Conservation (phyloP, 2,329 filamentous ascomycete species). For the Aspergillus brunneoviolaceus region DNA sequence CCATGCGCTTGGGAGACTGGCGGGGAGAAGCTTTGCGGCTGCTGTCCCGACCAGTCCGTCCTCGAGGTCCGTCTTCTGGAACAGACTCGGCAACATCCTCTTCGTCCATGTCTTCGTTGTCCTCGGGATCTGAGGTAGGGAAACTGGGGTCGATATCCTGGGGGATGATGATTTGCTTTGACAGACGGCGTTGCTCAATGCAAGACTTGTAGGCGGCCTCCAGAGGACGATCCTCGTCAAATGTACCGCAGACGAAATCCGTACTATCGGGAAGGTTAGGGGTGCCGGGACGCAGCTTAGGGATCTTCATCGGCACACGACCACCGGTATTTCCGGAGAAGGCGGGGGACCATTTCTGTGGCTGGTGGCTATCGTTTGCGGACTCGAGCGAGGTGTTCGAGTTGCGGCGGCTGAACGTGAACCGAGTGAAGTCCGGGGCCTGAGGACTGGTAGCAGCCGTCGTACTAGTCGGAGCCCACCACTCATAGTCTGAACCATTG, state of each 20-base stretch:
- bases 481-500: constrained; percentile 62
- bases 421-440: constrained; percentile 50
- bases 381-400: constrained; percentile 59
- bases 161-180: constrained; percentile 79
- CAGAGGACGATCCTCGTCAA: constrained; percentile 92
- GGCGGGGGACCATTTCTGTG: constrained; percentile 31
- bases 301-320: constrained; percentile 42
- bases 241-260: constrained; percentile 96
- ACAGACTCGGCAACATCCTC: constrained; percentile 53
- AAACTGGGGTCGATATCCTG: constrained; percentile 98
- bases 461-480: constrained; percentile 56
- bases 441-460: constrained; percentile 56
- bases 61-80: constrained; percentile 50
- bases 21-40: constrained; percentile 54
- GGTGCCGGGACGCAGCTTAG: constrained; percentile 64
- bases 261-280: constrained; percentile 94
- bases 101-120: constrained; percentile 74
- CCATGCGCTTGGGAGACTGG: constrained; percentile 62
- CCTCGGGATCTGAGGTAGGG: constrained; percentile 87
- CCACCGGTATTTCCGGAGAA: constrained; percentile 27
- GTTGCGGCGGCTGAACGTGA: constrained; percentile 46
- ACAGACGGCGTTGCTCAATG: constrained; percentile 74
- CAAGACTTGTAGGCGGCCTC: constrained; percentile 90
- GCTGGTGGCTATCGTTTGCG: constrained; percentile 30
- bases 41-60: constrained; percentile 45